phyloP scores from a whole-genome alignment of 1,139 yeast species.

The Taphrina confusa region DNA sequence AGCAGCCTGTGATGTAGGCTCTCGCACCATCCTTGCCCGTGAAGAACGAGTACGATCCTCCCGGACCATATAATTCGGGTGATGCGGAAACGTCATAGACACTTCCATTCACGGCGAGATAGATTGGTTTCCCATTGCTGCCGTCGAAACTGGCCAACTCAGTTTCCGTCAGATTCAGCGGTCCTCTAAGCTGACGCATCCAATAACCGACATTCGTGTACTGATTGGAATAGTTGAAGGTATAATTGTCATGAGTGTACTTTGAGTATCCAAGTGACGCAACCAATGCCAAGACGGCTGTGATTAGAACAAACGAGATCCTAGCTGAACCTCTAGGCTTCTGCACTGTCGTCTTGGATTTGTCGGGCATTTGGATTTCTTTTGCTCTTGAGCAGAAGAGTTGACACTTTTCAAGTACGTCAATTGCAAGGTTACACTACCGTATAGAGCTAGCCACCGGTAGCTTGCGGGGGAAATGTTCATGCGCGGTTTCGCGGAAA shows the following conservation, averaged over 20 bases:
- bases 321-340: too few relatives aligned
- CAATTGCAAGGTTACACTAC: too few relatives aligned
- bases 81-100: constrained; percentile 68
- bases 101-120: constrained; percentile 64
- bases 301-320: not conserved
- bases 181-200: constrained; percentile 36
- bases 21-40: constrained; percentile 73
- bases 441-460: too few relatives aligned
- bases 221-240: constrained; percentile 9
- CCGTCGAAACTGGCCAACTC: constrained; percentile 62
- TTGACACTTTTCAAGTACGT: too few relatives aligned
- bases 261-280: constrained; percentile 4
- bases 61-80: constrained; percentile 63
- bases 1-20: constrained; percentile 77
- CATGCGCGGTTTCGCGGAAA: too few relatives aligned
- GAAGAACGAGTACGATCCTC: constrained; percentile 62
- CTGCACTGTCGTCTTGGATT: too few relatives aligned
- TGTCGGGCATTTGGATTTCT: too few relatives aligned
- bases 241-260: constrained; percentile 5
- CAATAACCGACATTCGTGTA: constrained; percentile 18
- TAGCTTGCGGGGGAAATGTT: too few relatives aligned
- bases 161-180: constrained; percentile 50
- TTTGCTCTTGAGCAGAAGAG: too few relatives aligned
- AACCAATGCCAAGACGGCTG: not conserved
- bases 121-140: constrained; percentile 56